Percentiles rank a stretch among this genome's conserved stretches.
These are phyloP conservation scores for Ophiostoma angusticollis DNA, from an alignment of 2,329 filamentous ascomycete species.

Conservation along the genomic window DNA sequence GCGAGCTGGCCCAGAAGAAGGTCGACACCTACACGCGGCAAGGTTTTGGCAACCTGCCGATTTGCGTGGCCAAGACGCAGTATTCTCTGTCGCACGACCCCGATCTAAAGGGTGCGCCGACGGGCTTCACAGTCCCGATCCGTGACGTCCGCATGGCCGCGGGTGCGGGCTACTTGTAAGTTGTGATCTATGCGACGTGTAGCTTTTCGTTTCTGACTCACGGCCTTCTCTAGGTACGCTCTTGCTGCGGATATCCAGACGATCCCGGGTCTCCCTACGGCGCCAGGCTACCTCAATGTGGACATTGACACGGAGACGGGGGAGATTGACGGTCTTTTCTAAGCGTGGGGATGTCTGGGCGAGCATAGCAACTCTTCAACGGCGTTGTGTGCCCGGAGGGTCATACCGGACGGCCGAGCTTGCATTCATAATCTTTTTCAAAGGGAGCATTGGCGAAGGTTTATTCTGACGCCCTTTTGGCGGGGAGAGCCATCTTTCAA, in stretches of 20 bases:
- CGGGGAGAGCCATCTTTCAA: constrained; percentile 14
- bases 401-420: neutral
- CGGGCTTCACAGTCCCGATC: constrained; percentile 88
- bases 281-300: constrained; percentile 89
- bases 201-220: neutral
- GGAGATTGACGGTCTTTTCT: constrained; percentile 83
- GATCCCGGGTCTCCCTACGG: constrained; percentile 88
- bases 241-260: constrained; percentile 96
- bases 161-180: constrained; percentile 81
- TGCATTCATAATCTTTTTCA: constrained; percentile 2
- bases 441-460: constrained; percentile 8
- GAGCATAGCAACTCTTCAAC: constrained; percentile 13
- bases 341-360: constrained; percentile 19
- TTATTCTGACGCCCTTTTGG: constrained; percentile 1
- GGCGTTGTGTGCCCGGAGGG: constrained; percentile 5
- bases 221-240: constrained; percentile 50
- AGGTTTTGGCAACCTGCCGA: constrained; percentile 83
- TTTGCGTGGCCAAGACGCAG: constrained; percentile 96
- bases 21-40: constrained; percentile 88
- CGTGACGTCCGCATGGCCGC: constrained; percentile 88
- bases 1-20: constrained; percentile 88
- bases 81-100: constrained; percentile 93
- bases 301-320: constrained; percentile 74
- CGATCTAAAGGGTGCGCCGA: constrained; percentile 84
- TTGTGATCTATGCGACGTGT: too few relatives aligned